phyloP scores from a whole-genome alignment of 2,329 filamentous ascomycete genomes.

The Westerdykella ornata region DNA sequence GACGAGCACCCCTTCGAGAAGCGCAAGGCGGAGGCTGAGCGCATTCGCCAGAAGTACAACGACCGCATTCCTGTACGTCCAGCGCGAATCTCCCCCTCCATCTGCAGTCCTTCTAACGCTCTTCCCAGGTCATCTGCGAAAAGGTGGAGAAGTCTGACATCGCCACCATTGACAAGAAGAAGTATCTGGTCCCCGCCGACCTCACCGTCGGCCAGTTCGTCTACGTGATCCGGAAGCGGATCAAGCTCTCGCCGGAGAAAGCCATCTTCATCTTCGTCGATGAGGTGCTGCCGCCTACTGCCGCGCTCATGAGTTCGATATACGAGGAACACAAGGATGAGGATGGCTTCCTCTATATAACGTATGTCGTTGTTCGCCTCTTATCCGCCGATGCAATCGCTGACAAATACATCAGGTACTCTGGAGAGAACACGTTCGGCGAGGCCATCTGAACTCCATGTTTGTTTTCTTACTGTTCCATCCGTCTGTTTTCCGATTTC shows the following conservation, averaged over 20 bases:
- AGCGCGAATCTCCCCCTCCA: constrained; percentile 5
- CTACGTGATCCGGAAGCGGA: constrained; percentile 99
- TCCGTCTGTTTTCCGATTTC: constrained; percentile 5
- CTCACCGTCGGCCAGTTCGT: constrained; percentile 99
- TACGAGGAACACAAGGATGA: constrained; percentile 97
- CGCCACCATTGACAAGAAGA: constrained; percentile 99
- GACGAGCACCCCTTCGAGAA: constrained; percentile 99
- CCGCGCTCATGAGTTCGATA: constrained; percentile 97
- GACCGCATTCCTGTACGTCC: constrained; percentile 91
- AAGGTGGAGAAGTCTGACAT: constrained; percentile 99
- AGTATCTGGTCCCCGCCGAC: constrained; percentile 95
- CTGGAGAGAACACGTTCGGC: constrained; percentile 98
- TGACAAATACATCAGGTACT: constrained; percentile 56
- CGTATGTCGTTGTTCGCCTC: constrained; percentile 49
- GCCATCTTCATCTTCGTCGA: constrained; percentile 99
- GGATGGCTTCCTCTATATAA: constrained; percentile 94
- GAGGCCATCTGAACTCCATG: constrained; percentile 30
- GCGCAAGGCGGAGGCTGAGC: constrained; percentile 99
- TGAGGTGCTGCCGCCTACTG: constrained; percentile 92
- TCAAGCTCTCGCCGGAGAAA: constrained; percentile 99
- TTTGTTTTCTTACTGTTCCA: constrained; percentile 1
- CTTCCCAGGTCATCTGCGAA: constrained; percentile 86
- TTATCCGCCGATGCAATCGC: constrained; percentile 4
- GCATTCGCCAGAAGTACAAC: constrained; percentile 97
- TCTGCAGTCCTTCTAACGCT: constrained; percentile 1